These are phyloP conservation scores for Wallacemonas collosoma DNA, from an alignment of 208 protist species.

Conservation along the genomic window DNA sequence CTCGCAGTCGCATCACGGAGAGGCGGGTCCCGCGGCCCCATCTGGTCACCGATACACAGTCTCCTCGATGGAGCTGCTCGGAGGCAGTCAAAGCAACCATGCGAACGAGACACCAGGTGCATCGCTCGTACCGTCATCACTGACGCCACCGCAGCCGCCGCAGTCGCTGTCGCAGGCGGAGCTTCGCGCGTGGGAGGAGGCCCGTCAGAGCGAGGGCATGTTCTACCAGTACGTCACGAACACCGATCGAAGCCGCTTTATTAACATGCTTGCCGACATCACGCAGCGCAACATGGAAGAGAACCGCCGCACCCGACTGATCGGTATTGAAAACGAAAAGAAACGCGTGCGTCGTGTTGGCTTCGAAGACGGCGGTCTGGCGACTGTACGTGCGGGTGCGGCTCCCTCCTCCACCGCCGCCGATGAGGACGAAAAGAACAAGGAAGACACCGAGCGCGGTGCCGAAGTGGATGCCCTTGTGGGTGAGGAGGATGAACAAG, in stretches of 20 bases:
- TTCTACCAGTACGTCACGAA: slow-evolving; percentile 73
- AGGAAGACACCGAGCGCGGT: slow-evolving; percentile 5
- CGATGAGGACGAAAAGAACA: neutral
- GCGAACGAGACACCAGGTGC: neutral
- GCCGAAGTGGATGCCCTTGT: neutral
- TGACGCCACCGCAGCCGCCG: slow-evolving; percentile 36
- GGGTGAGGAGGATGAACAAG: slow-evolving; percentile 30
- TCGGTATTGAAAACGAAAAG: slow-evolving; percentile 67
- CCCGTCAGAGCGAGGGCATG: slow-evolving; percentile 33
- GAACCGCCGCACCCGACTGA: slow-evolving; percentile 52
- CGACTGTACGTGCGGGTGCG: neutral
- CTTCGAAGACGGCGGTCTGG: slow-evolving; percentile 40
- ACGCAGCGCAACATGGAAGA: slow-evolving; percentile 55
- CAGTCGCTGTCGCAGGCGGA: slow-evolving; percentile 23
- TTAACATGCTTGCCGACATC: slow-evolving; percentile 62
- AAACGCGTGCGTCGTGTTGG: slow-evolving; percentile 52
- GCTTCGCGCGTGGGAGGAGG: slow-evolving; percentile 36
- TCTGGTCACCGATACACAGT: neutral
- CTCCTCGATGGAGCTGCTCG: slow-evolving; percentile 18
- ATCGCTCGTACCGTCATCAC: slow-evolving; percentile 1
- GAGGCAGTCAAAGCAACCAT: slow-evolving; percentile 14
- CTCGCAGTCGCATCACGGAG: slow-evolving; percentile 4
- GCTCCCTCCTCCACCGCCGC: slow-evolving; percentile 1
- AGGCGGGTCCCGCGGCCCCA: neutral
- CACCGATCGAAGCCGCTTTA: slow-evolving; percentile 52